These are phyloP conservation scores for Argentina anserina DNA, from an alignment of 306 rosid species.

Conservation along the genomic window DNA sequence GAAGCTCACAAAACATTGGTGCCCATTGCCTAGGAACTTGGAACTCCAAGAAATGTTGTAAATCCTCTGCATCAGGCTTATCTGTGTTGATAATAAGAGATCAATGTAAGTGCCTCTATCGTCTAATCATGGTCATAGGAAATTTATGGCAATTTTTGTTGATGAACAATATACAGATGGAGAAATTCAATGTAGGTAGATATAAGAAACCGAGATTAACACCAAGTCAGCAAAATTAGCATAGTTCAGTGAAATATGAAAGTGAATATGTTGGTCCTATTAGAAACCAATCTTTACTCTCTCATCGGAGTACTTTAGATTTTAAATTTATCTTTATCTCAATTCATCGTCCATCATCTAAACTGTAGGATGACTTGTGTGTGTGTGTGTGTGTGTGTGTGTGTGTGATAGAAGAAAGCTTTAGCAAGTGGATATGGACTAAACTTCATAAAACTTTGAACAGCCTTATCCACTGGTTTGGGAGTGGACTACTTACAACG, in stretches of 20 bases:
- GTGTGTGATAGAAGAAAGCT: neutral
- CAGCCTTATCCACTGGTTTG: neutral
- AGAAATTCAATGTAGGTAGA: neutral
- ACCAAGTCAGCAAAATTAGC: neutral
- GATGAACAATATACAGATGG: neutral
- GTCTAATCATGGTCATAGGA: neutral
- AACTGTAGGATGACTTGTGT: neutral
- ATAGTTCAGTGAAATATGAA: neutral
- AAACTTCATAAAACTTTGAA: neutral
- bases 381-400: no score
- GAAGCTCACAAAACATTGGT: slow-evolving; percentile 90
- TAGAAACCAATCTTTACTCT: no score
- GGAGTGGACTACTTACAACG: slow-evolving; percentile 62
- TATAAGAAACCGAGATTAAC: neutral
- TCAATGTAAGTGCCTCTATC: neutral
- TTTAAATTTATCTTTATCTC: no score
- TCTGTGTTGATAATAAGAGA: slow-evolving; percentile 37
- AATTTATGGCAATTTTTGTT: neutral
- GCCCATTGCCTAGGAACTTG: slow-evolving; percentile 99
- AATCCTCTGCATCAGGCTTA: slow-evolving; percentile 78
- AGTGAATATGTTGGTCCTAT: neutral
- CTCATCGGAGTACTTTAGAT: no score
- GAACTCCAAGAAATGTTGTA: slow-evolving; percentile 87
- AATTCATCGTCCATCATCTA: neutral
- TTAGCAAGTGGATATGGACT: slow-evolving; percentile 22